Evolutionary conservation across 2,329 filamentous ascomycete genomes (phyloP).

Genomic region (Sarocladium brachiariae): DNA sequence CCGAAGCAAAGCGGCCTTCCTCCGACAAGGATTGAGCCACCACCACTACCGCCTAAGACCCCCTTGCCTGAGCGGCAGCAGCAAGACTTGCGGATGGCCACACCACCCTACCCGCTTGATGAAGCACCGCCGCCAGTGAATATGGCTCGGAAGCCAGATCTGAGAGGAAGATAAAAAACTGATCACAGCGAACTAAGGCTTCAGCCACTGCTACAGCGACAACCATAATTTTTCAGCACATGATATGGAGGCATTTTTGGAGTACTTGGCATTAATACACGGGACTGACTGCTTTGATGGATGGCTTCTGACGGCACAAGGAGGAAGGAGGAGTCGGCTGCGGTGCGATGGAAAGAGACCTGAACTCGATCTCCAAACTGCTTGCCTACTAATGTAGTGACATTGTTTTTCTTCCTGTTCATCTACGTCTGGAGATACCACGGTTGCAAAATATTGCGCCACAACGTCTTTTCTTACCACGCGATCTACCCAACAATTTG

Average conservation of each 20-base stretch:
- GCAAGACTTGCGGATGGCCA: slow-evolving; percentile 24
- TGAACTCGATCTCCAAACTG: neutral
- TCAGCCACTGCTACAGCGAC: no score
- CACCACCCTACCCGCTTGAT: slow-evolving; percentile 71
- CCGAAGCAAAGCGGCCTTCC: slow-evolving; percentile 21
- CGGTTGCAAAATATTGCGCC: neutral
- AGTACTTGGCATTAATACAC: no score
- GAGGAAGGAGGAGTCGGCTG: no score
- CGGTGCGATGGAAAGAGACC: no score
- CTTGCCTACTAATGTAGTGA: no score
- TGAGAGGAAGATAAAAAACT: neutral
- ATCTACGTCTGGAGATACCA: slow-evolving; percentile 4
- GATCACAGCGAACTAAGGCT: no score
- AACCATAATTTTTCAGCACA: no score
- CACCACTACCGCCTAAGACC: slow-evolving; percentile 71
- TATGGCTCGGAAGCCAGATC: slow-evolving; percentile 74
- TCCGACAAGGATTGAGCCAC: slow-evolving; percentile 47
- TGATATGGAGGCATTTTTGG: no score
- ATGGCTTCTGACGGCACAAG: no score
- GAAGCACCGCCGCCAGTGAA: slow-evolving; percentile 79
- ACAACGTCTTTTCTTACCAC: neutral
- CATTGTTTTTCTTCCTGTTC: neutral
- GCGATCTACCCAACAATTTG: neutral
- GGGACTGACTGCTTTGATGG: no score
- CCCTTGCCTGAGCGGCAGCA: slow-evolving; percentile 51